Conservation (phyloP, 208 protist genomes). For the Acanthamoeba healyi region DNA sequence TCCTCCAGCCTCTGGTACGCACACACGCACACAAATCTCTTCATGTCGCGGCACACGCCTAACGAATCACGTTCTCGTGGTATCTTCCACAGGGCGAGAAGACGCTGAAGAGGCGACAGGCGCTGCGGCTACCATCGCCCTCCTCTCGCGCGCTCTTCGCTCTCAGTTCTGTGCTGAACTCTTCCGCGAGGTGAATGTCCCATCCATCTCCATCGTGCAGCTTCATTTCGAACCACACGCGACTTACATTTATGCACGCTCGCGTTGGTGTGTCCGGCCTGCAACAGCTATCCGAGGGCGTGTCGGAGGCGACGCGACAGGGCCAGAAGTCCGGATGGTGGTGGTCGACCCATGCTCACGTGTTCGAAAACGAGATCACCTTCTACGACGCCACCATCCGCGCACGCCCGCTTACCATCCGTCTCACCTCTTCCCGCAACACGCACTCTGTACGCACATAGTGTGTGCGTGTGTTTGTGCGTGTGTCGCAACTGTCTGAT, state of each 20-base stretch:
- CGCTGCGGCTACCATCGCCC: neutral
- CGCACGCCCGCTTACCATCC: neutral
- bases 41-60: no score
- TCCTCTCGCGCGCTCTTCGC: neutral
- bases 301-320: constrained; percentile 25
- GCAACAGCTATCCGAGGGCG: neutral
- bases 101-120: constrained; percentile 4
- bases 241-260: neutral
- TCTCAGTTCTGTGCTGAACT: constrained; percentile 1
- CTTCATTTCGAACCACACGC: no score
- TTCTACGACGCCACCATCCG: constrained; percentile 23
- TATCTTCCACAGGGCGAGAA: neutral
- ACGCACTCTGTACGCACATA: neutral
- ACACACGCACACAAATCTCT: no score
- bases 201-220: neutral
- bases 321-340: neutral
- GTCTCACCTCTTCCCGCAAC: neutral
- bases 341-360: neutral
- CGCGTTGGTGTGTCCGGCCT: neutral
- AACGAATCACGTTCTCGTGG: no score
- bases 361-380: constrained; percentile 43
- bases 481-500: neutral
- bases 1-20: neutral
- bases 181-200: neutral
- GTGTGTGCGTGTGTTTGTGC: neutral